Conservation (phyloP, 1,284 basidiomycete species). For the Ceratobasidium sp. region DNA sequence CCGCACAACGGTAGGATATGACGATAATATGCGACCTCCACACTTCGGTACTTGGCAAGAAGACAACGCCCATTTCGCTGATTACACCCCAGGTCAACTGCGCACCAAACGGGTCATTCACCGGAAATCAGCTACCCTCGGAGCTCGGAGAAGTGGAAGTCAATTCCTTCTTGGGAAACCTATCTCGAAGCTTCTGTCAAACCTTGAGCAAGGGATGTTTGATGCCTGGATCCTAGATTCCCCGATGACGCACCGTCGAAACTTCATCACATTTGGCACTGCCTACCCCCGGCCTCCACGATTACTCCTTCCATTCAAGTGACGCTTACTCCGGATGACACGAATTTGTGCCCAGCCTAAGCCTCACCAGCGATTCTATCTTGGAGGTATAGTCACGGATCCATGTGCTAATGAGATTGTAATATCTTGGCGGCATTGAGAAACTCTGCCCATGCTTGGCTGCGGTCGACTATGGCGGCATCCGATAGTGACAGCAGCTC, state of each 20-base stretch:
- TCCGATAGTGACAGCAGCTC: background rate
- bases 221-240: background rate
- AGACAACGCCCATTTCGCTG: too few species aligned
- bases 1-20: too few species aligned
- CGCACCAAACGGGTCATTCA: background rate
- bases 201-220: background rate
- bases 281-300: background rate
- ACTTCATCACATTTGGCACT: background rate
- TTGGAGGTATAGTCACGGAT: background rate
- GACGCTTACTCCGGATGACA: conserved; percentile 25
- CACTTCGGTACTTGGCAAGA: too few species aligned
- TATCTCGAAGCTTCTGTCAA: background rate
- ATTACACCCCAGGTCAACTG: too few species aligned
- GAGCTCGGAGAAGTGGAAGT: background rate
- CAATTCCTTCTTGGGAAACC: background rate
- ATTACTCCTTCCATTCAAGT: background rate
- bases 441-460: background rate
- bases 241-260: background rate
- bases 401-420: background rate
- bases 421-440: conserved; percentile 1
- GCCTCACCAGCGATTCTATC: conserved; percentile 24
- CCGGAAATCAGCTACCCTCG: too few species aligned
- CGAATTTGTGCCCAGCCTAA: background rate
- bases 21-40: too few species aligned
- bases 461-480: background rate